phyloP scores from a whole-genome alignment of 2,329 filamentous ascomycete species.

The Aspergillus sojae region DNA sequence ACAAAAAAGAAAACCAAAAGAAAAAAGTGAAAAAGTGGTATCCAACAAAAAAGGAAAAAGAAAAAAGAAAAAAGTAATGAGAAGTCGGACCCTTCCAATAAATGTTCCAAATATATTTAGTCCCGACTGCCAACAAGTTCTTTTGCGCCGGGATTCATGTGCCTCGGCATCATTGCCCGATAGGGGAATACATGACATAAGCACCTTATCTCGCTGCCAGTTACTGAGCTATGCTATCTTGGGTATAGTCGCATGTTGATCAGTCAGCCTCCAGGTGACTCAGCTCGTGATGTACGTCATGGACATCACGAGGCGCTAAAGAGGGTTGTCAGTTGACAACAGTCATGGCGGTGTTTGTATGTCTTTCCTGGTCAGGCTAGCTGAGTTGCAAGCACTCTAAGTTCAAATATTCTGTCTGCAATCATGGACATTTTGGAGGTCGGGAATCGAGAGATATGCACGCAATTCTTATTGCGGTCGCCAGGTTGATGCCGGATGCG shows the following conservation, averaged over 20 bases:
- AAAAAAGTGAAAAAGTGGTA: not conserved
- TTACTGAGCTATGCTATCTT: not conserved
- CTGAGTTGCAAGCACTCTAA: not conserved
- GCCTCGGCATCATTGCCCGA: conserved; percentile 20
- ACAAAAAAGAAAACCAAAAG: not conserved
- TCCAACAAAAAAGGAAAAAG: not conserved
- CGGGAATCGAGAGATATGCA: not conserved
- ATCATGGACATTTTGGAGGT: conserved; percentile 5
- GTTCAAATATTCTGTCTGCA: not conserved
- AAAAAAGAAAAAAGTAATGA: not conserved
- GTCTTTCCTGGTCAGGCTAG: not conserved
- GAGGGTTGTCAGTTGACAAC: conserved; percentile 3
- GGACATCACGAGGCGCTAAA: conserved; percentile 3
- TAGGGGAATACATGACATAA: conserved; percentile 13
- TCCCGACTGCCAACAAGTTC: not conserved
- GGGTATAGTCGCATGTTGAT: not conserved
- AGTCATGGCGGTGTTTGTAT: not conserved
- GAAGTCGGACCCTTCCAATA: not conserved
- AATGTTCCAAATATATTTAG: not conserved
- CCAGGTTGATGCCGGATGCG: conserved; percentile 30
- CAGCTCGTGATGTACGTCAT: conserved; percentile 4
- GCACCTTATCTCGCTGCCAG: conserved; percentile 8
- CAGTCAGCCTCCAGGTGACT: conserved; percentile 5
- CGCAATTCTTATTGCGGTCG: conserved; percentile 24
- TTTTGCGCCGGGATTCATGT: not conserved